Percentiles rank a stretch among this genome's conserved stretches.
phyloP scores from a whole-genome alignment of 345 rosid genomes.

The Gossypium rotundifolium region DNA sequence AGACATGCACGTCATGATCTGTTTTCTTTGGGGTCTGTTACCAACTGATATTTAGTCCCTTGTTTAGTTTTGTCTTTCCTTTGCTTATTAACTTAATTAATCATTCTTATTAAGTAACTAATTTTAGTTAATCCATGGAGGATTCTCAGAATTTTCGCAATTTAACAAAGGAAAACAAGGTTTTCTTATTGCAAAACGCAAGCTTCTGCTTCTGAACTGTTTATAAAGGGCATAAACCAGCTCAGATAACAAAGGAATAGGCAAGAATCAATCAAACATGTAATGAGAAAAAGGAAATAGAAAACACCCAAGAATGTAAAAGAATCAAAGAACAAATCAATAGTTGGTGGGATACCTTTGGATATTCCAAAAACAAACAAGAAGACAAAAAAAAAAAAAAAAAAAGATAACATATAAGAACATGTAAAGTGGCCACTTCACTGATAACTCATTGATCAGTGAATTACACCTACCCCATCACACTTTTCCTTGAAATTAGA shows the following conservation, averaged over 20 bases:
- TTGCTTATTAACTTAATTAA: not conserved
- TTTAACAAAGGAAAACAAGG: not conserved
- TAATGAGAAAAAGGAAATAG: not conserved
- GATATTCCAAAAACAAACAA: not conserved
- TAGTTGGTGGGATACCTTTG: not conserved
- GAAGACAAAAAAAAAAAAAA: not conserved
- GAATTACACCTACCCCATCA: not conserved
- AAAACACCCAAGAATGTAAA: not conserved
- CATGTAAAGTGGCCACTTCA: not conserved
- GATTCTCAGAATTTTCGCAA: constrained; percentile 4
- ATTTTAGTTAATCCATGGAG: no score
- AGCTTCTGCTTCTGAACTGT: not conserved
- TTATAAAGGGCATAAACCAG: not conserved
- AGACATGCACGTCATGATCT: not conserved
- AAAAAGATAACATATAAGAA: not conserved
- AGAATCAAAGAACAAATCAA: not conserved
- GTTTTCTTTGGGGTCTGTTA: not conserved
- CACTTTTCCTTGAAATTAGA: not conserved
- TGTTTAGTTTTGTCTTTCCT: not conserved
- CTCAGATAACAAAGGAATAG: not conserved
- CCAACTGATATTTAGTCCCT: not conserved
- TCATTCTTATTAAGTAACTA: no score
- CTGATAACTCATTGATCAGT: not conserved
- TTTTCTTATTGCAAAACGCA: not conserved
- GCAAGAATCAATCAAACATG: not conserved